phyloP scores from a whole-genome alignment of 2,329 filamentous ascomycete genomes.

The Penicillium polonicum region DNA sequence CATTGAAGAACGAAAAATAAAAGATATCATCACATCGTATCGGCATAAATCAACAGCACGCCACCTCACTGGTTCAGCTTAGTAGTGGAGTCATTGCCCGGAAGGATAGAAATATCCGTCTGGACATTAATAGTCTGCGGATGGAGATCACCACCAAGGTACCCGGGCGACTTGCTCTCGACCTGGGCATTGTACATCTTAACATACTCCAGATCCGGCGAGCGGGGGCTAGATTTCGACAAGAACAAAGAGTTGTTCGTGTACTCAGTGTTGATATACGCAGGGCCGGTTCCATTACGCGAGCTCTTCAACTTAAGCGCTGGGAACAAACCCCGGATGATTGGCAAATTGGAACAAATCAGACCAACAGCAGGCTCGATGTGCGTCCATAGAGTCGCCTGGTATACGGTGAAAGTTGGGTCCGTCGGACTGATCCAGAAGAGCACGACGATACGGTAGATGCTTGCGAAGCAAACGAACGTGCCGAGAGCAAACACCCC shows the following conservation, averaged over 20 bases:
- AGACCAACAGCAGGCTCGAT: slow-evolving; percentile 37
- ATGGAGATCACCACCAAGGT: slow-evolving; percentile 15
- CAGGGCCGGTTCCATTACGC: slow-evolving; percentile 20
- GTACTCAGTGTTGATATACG: slow-evolving; percentile 30
- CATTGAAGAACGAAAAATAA: not conserved
- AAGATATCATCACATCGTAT: slow-evolving; percentile 21
- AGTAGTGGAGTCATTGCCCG: slow-evolving; percentile 22
- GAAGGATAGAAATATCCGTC: slow-evolving; percentile 32
- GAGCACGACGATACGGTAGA: slow-evolving; percentile 38
- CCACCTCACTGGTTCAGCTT: not conserved
- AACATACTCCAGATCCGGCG: slow-evolving; percentile 28
- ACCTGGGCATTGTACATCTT: slow-evolving; percentile 28
- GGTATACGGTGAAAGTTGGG: slow-evolving; percentile 36
- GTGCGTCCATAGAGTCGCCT: slow-evolving; percentile 37
- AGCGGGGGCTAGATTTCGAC: slow-evolving; percentile 25
- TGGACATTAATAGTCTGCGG: slow-evolving; percentile 30
- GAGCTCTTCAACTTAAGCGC: slow-evolving; percentile 26
- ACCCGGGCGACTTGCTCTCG: slow-evolving; percentile 12
- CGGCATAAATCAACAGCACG: not conserved
- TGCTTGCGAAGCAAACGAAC: slow-evolving; percentile 39
- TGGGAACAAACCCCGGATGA: slow-evolving; percentile 37
- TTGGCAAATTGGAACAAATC: slow-evolving; percentile 37
- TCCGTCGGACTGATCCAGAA: slow-evolving; percentile 32
- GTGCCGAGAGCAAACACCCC: slow-evolving; percentile 33
- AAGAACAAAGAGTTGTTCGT: slow-evolving; percentile 25